Conservation (phyloP, 78 protist species). For the Blattamonas nauphoetae region DNA sequence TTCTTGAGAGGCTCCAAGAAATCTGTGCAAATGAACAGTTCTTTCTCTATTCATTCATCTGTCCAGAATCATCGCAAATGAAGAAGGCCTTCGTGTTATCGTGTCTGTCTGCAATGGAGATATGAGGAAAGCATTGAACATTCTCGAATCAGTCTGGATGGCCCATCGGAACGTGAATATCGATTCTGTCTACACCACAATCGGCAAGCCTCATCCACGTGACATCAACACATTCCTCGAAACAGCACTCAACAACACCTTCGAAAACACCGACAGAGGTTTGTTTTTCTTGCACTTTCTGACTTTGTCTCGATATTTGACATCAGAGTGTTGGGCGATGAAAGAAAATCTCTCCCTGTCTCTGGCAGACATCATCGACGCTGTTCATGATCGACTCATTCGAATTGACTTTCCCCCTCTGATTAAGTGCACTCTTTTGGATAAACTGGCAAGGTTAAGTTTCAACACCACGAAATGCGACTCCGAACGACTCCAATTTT, state of each 20-base stretch:
- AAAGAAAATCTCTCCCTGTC: background rate
- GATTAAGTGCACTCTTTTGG: background rate
- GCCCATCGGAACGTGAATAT: conserved; percentile 14
- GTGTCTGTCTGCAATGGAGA: conserved; percentile 36
- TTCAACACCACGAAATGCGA: background rate
- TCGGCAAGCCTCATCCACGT: conserved; percentile 60
- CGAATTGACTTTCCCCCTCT: background rate
- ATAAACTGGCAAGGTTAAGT: background rate
- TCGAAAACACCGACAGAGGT: conserved; percentile 18
- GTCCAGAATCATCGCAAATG: background rate
- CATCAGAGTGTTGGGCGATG: background rate
- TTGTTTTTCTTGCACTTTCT: background rate
- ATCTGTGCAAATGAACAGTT: conserved; percentile 57
- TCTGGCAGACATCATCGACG: background rate
- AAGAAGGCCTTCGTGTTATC: conserved; percentile 26
- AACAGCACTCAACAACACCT: conserved; percentile 36
- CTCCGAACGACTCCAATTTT: background rate
- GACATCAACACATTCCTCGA: conserved; percentile 24
- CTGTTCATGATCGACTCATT: background rate
- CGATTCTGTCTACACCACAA: conserved; percentile 51
- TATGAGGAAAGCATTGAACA: conserved; percentile 60
- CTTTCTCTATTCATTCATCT: background rate
- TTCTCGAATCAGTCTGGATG: conserved; percentile 56
- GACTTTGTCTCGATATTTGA: background rate
- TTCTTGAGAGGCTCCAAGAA: conserved; percentile 37